Percentiles rank a stretch among this genome's conserved stretches.
These are phyloP conservation scores for Calonectria pauciramosa DNA, from an alignment of 2,329 filamentous ascomycete species.

Conservation along the genomic window DNA sequence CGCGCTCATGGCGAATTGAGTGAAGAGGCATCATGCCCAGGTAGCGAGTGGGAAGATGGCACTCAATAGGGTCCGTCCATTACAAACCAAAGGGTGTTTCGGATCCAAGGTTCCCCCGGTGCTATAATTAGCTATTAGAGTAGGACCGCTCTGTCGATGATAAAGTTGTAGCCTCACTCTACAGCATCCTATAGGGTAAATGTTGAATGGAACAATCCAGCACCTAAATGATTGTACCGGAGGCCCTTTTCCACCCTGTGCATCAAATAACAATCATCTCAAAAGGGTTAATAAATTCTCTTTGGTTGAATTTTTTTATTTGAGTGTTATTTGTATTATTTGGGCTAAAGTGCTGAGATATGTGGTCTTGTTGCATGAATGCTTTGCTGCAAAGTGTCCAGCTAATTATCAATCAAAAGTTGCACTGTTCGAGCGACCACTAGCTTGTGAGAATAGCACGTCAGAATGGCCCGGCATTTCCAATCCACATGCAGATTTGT, in stretches of 20 bases:
- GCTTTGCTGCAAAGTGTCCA: background rate
- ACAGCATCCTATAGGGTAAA: background rate
- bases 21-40: background rate
- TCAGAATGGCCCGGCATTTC: background rate
- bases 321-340: background rate
- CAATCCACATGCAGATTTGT: conserved; percentile 3
- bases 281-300: background rate
- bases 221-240: too few relatives aligned
- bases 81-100: too few relatives aligned
- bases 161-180: background rate
- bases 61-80: too few relatives aligned
- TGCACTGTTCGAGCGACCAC: background rate
- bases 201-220: background rate
- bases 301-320: background rate
- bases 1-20: background rate
- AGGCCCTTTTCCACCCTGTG: background rate
- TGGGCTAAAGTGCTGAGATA: background rate
- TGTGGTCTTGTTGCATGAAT: background rate
- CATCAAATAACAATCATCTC: background rate
- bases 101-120: background rate
- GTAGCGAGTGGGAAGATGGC: background rate
- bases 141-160: background rate
- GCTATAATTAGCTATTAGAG: background rate
- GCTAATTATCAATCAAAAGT: background rate
- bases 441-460: background rate